Conservation (phyloP, 495 filamentous ascomycete species). For the Neurospora sp. region DNA sequence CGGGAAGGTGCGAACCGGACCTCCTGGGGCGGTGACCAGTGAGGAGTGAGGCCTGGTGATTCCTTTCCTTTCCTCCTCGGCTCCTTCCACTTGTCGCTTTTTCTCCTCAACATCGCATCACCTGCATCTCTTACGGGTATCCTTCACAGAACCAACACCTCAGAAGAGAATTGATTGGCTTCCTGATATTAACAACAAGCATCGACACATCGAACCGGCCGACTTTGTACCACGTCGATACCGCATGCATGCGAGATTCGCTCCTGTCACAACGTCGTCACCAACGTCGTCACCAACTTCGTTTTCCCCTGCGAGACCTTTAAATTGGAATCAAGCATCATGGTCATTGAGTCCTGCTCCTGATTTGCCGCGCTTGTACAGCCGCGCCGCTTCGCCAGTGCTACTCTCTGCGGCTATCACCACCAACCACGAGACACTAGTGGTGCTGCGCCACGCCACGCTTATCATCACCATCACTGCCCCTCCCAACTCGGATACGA, state of each 20-base stretch:
- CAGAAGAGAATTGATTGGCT: background rate
- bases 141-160: background rate
- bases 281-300: background rate
- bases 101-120: background rate
- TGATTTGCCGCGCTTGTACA: background rate
- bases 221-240: background rate
- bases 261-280: no score
- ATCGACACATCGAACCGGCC: background rate
- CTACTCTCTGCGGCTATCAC: background rate
- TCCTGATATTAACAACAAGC: background rate
- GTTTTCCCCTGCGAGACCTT: background rate
- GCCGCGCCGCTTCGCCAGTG: background rate
- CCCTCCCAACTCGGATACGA: background rate
- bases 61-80: background rate
- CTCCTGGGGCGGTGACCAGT: background rate
- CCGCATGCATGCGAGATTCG: background rate
- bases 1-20: slow-evolving; percentile 14
- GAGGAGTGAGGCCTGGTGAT: background rate
- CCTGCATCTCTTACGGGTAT: no score
- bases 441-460: background rate
- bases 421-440: background rate
- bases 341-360: background rate
- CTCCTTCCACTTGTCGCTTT: slow-evolving; percentile 1
- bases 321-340: background rate
- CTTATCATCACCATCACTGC: background rate